A percentile compares a stretch with the other conserved stretches of the same genome.
These are phyloP conservation scores for Hortiboletus campestris DNA, from an alignment of 768 basidiomycete genomes.

Conservation along the genomic window DNA sequence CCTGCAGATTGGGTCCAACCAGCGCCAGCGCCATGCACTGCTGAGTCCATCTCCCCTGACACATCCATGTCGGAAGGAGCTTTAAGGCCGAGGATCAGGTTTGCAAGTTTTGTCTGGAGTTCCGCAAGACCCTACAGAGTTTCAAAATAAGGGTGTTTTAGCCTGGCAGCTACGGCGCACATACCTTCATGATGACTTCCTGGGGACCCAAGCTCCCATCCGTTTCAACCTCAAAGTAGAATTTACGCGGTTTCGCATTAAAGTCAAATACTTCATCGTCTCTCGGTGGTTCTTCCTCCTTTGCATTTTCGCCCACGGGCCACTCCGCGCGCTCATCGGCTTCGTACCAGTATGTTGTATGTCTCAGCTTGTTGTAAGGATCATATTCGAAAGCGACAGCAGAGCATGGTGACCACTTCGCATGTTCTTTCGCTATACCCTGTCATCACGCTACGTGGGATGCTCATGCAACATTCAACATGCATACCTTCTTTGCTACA, in stretches of 20 bases:
- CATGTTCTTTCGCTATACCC: conserved; percentile 98
- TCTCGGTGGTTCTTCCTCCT: conserved; percentile 75
- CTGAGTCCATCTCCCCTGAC: conserved; percentile 36
- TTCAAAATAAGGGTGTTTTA: background rate
- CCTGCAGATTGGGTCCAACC: conserved; percentile 24
- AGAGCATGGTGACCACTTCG: conserved; percentile 97
- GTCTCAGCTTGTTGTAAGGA: conserved; percentile 94
- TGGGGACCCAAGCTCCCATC: conserved; percentile 88
- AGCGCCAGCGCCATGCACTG: conserved; percentile 24
- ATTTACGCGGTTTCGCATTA: conserved; percentile 81
- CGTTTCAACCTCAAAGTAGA: conserved; percentile 94
- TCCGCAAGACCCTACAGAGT: conserved; percentile 64
- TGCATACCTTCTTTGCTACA: conserved; percentile 86
- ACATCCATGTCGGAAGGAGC: conserved; percentile 57
- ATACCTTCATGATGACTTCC: conserved; percentile 84
- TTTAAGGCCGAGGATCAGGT: conserved; percentile 74
- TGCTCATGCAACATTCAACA: background rate
- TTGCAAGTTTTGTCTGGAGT: conserved; percentile 78
- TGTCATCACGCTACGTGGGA: conserved; percentile 31
- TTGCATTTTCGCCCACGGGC: conserved; percentile 86
- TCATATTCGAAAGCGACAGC: conserved; percentile 98
- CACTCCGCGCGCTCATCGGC: conserved; percentile 79
- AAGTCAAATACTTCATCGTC: conserved; percentile 88
- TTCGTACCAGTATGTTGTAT: conserved; percentile 96
- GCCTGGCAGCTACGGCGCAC: background rate